Evolutionary conservation across 129 eudicot species (phyloP).

Genomic region (Solidago caesia): DNA sequence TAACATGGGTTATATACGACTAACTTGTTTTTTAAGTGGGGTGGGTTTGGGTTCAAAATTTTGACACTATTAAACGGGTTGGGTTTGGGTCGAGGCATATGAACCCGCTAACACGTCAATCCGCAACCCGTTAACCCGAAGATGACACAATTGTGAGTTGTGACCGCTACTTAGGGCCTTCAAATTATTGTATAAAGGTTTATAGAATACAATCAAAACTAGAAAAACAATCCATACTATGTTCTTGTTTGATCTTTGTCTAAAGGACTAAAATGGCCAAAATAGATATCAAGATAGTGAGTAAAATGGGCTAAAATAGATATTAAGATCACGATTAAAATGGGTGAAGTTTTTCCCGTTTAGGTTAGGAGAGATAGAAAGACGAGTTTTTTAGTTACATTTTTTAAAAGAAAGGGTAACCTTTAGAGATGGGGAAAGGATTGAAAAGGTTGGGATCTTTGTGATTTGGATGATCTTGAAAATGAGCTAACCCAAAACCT

Average conservation of each 20-base stretch:
- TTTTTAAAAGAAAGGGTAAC: background rate
- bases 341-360: too few relatives aligned
- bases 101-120: too few relatives aligned
- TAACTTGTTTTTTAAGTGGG: too few relatives aligned
- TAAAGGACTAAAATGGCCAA: background rate
- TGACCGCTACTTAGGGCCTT: background rate
- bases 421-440: slow-evolving; percentile 41
- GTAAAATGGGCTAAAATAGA: background rate
- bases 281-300: background rate
- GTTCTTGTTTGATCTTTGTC: background rate
- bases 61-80: too few relatives aligned
- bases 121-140: too few relatives aligned
- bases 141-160: too few relatives aligned
- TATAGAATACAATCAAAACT: background rate
- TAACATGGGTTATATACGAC: too few relatives aligned
- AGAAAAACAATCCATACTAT: background rate
- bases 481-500: slow-evolving; percentile 29
- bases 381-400: background rate
- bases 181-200: background rate
- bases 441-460: slow-evolving; percentile 36
- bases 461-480: slow-evolving; percentile 10
- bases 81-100: too few relatives aligned
- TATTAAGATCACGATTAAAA: background rate
- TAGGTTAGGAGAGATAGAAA: too few relatives aligned
- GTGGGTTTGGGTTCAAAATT: too few relatives aligned